phyloP scores from a whole-genome alignment of 805 yeast species.

The Metschnikowia continentalis region DNA sequence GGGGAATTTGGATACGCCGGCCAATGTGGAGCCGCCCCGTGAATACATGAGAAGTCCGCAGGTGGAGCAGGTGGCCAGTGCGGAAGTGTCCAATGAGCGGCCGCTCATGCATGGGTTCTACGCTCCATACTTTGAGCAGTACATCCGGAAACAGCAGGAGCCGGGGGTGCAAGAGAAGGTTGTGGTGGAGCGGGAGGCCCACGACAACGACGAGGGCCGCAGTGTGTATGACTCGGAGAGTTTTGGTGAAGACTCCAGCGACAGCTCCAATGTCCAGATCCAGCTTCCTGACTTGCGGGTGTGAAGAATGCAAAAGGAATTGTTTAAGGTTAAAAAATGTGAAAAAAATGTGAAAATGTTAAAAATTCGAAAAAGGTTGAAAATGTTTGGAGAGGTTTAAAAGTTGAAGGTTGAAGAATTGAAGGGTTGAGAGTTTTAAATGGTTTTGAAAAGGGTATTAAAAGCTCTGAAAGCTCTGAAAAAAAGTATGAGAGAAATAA shows the following conservation, averaged over 20 bases:
- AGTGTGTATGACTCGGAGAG: slow-evolving; percentile 9
- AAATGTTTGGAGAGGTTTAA: too few species aligned
- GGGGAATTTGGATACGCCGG: not conserved
- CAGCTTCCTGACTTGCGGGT: slow-evolving; percentile 19
- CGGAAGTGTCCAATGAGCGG: not conserved
- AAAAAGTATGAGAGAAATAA: too few species aligned
- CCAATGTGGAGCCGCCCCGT: not conserved
- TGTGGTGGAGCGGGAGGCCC: too few species aligned
- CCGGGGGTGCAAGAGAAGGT: not conserved
- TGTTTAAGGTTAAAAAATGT: not conserved
- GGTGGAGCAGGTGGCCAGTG: not conserved
- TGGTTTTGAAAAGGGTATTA: too few species aligned
- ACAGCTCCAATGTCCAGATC: slow-evolving; percentile 27
- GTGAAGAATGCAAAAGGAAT: not conserved
- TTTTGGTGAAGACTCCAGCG: slow-evolving; percentile 18
- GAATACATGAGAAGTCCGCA: not conserved
- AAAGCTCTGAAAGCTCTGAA: too few species aligned
- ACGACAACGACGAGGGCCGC: not conserved
- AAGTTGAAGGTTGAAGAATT: too few species aligned
- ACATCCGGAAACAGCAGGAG: slow-evolving; percentile 7
- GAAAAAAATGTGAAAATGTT: not conserved
- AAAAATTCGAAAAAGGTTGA: too few species aligned
- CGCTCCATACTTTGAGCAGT: slow-evolving; percentile 14
- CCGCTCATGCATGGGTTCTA: slow-evolving; percentile 1
- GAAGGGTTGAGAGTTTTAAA: too few species aligned